phyloP scores from a whole-genome alignment of 2,329 filamentous ascomycete species.

The Penicillium frequentans region DNA sequence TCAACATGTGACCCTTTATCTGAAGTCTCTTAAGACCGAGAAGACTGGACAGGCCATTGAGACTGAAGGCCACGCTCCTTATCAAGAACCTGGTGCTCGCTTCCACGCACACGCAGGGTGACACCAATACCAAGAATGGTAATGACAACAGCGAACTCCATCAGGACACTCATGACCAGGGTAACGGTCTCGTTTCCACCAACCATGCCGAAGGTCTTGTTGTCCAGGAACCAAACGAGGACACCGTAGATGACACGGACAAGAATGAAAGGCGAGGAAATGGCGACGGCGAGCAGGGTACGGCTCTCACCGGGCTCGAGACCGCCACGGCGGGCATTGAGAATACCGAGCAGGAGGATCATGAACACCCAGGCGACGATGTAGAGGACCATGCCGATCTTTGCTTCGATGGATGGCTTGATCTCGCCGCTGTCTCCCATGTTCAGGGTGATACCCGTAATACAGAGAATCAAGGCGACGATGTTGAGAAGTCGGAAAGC shows the following conservation, averaged over 20 bases:
- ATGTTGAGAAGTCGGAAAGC: conserved; percentile 33
- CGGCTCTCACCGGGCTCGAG: conserved; percentile 49
- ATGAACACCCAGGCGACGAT: conserved; percentile 29
- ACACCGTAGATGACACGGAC: conserved; percentile 52
- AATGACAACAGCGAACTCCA: conserved; percentile 52
- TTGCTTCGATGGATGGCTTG: conserved; percentile 33
- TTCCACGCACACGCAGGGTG: conserved; percentile 13
- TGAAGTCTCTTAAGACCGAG: not conserved
- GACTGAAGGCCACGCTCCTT: not conserved
- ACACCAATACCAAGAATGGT: conserved; percentile 41
- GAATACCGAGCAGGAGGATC: conserved; percentile 37
- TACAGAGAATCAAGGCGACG: conserved; percentile 38
- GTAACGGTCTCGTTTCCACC: conserved; percentile 42
- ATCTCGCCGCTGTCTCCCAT: conserved; percentile 28
- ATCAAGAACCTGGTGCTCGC: not conserved
- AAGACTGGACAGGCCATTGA: not conserved
- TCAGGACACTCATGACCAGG: conserved; percentile 50
- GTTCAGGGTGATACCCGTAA: conserved; percentile 46
- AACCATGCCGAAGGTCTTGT: conserved; percentile 46
- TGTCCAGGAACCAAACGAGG: conserved; percentile 44
- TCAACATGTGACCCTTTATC: not conserved
- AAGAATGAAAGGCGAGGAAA: conserved; percentile 51
- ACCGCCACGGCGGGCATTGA: conserved; percentile 32
- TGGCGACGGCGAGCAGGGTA: conserved; percentile 44
- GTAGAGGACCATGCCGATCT: conserved; percentile 47